phyloP scores from a whole-genome alignment of 768 basidiomycete species.

The Ramaria sp. region DNA sequence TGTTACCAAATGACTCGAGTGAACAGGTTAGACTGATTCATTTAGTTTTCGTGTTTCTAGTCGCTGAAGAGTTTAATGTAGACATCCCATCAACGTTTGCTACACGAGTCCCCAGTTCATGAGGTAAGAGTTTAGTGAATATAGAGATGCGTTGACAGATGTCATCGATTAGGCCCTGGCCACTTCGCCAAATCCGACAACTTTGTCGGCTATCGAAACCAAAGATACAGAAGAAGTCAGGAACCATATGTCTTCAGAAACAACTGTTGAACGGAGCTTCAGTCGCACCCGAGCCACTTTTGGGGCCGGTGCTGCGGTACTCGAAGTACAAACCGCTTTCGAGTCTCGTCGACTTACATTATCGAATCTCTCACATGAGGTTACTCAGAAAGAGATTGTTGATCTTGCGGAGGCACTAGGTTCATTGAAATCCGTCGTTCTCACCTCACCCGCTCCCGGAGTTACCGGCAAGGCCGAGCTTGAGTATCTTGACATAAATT shows the following conservation, averaged over 20 bases:
- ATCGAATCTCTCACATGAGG: slow-evolving; percentile 33
- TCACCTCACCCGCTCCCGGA: slow-evolving; percentile 27
- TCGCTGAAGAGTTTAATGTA: too few species aligned
- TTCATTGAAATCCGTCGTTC: slow-evolving; percentile 28
- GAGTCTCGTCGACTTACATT: slow-evolving; percentile 56
- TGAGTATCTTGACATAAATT: slow-evolving; percentile 35
- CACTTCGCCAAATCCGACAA: neutral
- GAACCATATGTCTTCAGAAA: neutral
- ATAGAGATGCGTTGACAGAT: neutral
- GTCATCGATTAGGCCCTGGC: neutral
- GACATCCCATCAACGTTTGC: too few species aligned
- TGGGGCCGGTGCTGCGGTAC: slow-evolving; percentile 49
- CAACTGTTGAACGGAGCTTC: neutral
- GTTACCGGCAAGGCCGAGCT: slow-evolving; percentile 24
- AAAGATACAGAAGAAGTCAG: neutral
- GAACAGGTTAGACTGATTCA: neutral
- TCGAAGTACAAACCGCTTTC: slow-evolving; percentile 50
- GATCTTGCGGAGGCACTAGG: slow-evolving; percentile 37
- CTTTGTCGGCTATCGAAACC: neutral
- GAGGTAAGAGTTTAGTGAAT: too few species aligned
- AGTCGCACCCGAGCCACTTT: slow-evolving; percentile 29
- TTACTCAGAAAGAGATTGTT: slow-evolving; percentile 25
- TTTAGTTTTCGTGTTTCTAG: too few species aligned
- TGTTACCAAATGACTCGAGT: neutral
- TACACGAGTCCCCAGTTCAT: too few species aligned